These are phyloP conservation scores for Brassica cretica DNA, from an alignment of 345 rosid species.

Conservation along the genomic window DNA sequence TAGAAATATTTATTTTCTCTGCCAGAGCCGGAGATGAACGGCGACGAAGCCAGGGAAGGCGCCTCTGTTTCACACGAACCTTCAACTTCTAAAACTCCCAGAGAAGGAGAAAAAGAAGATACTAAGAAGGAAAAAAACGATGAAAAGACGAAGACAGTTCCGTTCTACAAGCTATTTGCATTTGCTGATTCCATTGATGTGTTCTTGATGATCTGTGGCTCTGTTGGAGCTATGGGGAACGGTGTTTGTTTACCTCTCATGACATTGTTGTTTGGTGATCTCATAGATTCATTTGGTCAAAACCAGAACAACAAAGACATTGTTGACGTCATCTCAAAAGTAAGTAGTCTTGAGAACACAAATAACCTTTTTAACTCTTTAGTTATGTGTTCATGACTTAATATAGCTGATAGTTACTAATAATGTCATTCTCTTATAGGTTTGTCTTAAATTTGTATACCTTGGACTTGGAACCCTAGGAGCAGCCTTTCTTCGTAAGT, in stretches of 20 bases:
- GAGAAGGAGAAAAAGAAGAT: slow-evolving; percentile 33
- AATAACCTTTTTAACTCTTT: not conserved
- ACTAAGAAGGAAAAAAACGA: slow-evolving; percentile 11
- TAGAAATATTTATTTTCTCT: not conserved
- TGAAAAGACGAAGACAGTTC: slow-evolving; percentile 47
- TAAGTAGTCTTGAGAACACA: slow-evolving; percentile 8
- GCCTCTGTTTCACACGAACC: slow-evolving; percentile 41
- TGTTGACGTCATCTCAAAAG: slow-evolving; percentile 59
- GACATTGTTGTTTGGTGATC: slow-evolving; percentile 69
- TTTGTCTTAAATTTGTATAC: slow-evolving; percentile 69
- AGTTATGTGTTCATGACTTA: not conserved
- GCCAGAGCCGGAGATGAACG: slow-evolving; percentile 29
- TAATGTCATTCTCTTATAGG: slow-evolving; percentile 40
- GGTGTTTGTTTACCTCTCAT: slow-evolving; percentile 64
- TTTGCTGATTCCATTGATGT: slow-evolving; percentile 64
- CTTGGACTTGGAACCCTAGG: slow-evolving; percentile 62
- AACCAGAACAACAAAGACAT: slow-evolving; percentile 52
- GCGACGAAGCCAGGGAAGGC: slow-evolving; percentile 26
- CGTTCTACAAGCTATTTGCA: slow-evolving; percentile 63
- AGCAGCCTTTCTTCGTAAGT: slow-evolving; percentile 79
- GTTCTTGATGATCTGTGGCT: slow-evolving; percentile 60
- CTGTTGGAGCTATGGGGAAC: slow-evolving; percentile 68
- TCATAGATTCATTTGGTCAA: slow-evolving; percentile 56
- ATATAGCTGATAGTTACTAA: not conserved
- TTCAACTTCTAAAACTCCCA: slow-evolving; percentile 46